Conservation (phyloP, 176 grass and related monocot species). For the Alloteropsis semialata region DNA sequence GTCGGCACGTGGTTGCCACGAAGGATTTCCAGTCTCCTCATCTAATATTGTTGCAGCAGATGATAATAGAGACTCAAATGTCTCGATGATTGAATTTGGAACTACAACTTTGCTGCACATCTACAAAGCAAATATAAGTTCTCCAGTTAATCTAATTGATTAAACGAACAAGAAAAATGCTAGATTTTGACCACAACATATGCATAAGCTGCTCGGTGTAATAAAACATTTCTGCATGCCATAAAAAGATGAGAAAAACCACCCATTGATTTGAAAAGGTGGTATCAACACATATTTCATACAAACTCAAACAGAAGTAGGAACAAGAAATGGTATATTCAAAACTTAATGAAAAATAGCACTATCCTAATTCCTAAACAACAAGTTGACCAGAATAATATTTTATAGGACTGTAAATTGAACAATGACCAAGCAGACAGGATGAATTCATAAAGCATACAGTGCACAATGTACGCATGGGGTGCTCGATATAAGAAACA, state of each 20-base stretch:
- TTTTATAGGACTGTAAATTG: not conserved
- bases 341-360: constrained; percentile 5
- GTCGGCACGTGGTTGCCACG: constrained; percentile 84
- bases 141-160: not conserved
- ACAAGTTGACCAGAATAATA: constrained; percentile 1
- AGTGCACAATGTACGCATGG: not conserved
- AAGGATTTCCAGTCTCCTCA: constrained; percentile 84
- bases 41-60: constrained; percentile 86
- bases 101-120: constrained; percentile 97
- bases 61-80: constrained; percentile 82
- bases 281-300: not conserved
- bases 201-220: not conserved
- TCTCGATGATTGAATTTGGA: constrained; percentile 77
- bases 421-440: not conserved
- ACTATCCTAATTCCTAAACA: not conserved
- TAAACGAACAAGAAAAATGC: constrained; percentile 24
- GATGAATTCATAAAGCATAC: not conserved
- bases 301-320: not conserved
- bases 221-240: constrained; percentile 17
- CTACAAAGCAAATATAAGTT: constrained; percentile 50
- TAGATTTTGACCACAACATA: not conserved
- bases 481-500: constrained; percentile 1
- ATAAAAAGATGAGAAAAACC: not conserved
- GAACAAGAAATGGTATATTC: constrained; percentile 18
- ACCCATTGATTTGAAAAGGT: not conserved